These are phyloP conservation scores for Coemansia sp. DNA, from an alignment of 192 early-diverging fungal species.

Conservation along the genomic window DNA sequence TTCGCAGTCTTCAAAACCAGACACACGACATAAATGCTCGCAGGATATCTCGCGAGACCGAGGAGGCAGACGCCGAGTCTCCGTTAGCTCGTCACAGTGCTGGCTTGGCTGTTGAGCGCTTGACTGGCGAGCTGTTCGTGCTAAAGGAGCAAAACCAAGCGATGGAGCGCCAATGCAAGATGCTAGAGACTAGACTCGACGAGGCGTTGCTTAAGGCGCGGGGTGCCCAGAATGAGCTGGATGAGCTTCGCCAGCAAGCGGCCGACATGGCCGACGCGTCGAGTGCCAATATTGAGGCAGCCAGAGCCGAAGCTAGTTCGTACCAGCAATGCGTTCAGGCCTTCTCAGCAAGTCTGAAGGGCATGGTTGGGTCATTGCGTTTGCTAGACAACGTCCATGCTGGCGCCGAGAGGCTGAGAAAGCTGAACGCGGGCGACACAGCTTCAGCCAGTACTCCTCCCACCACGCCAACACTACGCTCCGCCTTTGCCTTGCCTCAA, in stretches of 20 bases:
- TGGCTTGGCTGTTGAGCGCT: conserved; percentile 30
- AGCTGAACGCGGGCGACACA: neutral
- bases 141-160: conserved; percentile 33
- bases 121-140: conserved; percentile 41
- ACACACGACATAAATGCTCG: conserved; percentile 29
- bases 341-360: conserved; percentile 11
- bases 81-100: conserved; percentile 40
- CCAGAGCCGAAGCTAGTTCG: conserved; percentile 5
- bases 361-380: conserved; percentile 25
- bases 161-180: conserved; percentile 11
- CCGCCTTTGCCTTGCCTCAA: neutral
- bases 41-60: conserved; percentile 8
- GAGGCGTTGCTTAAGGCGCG: conserved; percentile 28
- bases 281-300: conserved; percentile 2
- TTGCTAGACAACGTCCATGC: conserved; percentile 13
- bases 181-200: conserved; percentile 30
- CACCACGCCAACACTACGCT: conserved; percentile 26
- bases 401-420: conserved; percentile 24
- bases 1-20: conserved; percentile 28
- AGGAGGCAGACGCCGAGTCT: conserved; percentile 15
- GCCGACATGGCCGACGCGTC: conserved; percentile 17
- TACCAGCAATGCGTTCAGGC: conserved; percentile 15
- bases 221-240: conserved; percentile 19
- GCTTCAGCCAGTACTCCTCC: conserved; percentile 23
- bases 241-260: conserved; percentile 6